Evolutionary conservation across 73 alveolate species (phyloP).

Genomic region (Paramecium sexaurelia): DNA sequence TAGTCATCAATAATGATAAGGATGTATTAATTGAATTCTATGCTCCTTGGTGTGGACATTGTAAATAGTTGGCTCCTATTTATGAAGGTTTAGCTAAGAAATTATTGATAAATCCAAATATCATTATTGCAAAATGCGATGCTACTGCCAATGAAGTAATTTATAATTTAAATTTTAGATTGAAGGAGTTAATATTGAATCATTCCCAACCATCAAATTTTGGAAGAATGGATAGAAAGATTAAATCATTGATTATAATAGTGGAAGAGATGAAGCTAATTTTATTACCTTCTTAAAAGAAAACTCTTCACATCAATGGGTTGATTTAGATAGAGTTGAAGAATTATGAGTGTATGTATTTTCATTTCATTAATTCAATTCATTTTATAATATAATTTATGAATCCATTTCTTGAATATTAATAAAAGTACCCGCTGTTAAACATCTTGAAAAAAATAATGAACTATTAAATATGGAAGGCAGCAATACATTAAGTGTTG

Average conservation of each 20-base stretch:
- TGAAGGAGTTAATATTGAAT: constrained; percentile 79
- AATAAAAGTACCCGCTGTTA: background rate
- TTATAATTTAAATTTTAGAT: constrained; percentile 48
- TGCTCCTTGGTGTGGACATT: constrained; percentile 99
- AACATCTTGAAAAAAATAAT: background rate
- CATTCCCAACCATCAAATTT: constrained; percentile 96
- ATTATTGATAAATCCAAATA: constrained; percentile 72
- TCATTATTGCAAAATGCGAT: constrained; percentile 91
- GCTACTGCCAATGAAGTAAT: constrained; percentile 91
- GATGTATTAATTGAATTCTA: constrained; percentile 97
- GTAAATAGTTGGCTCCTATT: constrained; percentile 96
- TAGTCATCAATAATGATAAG: constrained; percentile 82
- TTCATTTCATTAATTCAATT: background rate
- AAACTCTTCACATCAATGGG: constrained; percentile 60
- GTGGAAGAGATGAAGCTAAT: constrained; percentile 67
- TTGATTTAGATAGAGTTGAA: constrained; percentile 52
- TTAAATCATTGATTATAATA: constrained; percentile 52
- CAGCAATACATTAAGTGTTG: background rate
- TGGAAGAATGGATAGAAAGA: constrained; percentile 64
- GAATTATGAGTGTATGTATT: constrained; percentile 37
- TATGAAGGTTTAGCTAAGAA: constrained; percentile 90
- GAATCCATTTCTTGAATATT: background rate
- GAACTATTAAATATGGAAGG: background rate
- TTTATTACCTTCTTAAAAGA: constrained; percentile 60
- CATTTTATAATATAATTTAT: background rate